A percentile compares a stretch with the other conserved stretches of the same genome.
Evolutionary conservation across 2,329 filamentous ascomycete species (phyloP).

Genomic region (Aureobasidium lini): DNA sequence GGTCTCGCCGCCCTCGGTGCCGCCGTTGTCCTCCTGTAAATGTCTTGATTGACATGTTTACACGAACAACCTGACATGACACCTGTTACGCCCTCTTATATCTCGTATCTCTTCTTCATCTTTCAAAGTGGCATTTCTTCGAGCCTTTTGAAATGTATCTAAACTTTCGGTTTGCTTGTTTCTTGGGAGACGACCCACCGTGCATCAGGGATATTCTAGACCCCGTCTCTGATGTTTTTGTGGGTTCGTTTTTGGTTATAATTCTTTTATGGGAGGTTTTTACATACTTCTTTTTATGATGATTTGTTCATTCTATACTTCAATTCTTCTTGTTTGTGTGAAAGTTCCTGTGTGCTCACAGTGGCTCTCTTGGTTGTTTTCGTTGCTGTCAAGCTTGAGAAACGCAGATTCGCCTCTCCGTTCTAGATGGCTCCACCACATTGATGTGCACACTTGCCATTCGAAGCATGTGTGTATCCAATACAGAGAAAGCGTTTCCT

Average conservation of each 20-base stretch:
- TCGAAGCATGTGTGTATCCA: too few species aligned
- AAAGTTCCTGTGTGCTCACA: too few species aligned
- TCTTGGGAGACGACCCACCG: not conserved
- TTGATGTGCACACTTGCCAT: too few species aligned
- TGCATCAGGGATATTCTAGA: not conserved
- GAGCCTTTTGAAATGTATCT: not conserved
- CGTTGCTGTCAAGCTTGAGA: too few species aligned
- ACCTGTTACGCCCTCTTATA: not conserved
- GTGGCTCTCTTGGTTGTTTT: too few species aligned
- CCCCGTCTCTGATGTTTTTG: not conserved
- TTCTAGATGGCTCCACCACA: too few species aligned
- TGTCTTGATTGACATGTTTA: not conserved
- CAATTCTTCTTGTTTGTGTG: too few species aligned
- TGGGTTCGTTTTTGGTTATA: not conserved
- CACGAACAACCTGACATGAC: not conserved
- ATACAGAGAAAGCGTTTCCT: too few species aligned
- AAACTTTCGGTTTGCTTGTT: not conserved
- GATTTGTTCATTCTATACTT: not conserved
- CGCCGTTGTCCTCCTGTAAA: constrained; percentile 10
- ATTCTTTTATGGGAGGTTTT: not conserved
- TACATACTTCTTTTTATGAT: not conserved
- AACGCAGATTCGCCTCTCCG: too few species aligned
- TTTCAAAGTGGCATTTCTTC: not conserved
- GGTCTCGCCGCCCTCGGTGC: constrained; percentile 8
- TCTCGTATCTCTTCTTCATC: not conserved